Evolutionary conservation across 495 filamentous ascomycete genomes (phyloP).

Genomic region (Penicillium robsamsonii): DNA sequence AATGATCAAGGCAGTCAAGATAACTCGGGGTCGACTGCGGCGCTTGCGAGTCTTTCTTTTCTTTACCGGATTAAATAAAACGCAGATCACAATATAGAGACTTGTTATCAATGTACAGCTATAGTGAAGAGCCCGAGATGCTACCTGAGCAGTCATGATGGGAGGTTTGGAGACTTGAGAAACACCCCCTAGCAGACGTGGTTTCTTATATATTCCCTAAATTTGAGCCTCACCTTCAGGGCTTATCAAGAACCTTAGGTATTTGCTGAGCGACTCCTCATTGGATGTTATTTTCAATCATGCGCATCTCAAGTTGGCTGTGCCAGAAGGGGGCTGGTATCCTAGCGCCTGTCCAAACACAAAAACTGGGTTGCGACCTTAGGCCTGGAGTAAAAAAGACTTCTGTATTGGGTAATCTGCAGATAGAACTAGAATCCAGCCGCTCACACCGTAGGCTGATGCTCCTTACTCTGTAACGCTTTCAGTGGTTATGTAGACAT

Average conservation of each 20-base stretch:
- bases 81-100: constrained; percentile 1
- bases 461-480: neutral
- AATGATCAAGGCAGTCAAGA: constrained; percentile 3
- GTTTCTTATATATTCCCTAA: constrained; percentile 2
- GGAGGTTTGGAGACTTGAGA: neutral
- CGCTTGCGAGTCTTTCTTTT: constrained; percentile 4
- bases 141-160: constrained; percentile 6
- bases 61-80: constrained; percentile 5
- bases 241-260: neutral
- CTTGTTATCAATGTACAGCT: constrained; percentile 5
- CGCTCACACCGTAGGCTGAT: neutral
- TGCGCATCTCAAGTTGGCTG: neutral
- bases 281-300: neutral
- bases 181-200: neutral
- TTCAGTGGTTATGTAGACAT: neutral
- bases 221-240: constrained; percentile 1
- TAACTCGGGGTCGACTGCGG: neutral
- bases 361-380: neutral
- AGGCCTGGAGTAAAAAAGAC: neutral
- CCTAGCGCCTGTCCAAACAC: neutral
- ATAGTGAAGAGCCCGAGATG: constrained; percentile 4
- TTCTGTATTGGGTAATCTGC: neutral
- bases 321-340: constrained; percentile 4
- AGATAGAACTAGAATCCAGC: constrained; percentile 3
- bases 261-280: neutral